Conservation (phyloP, 2,329 filamentous ascomycete genomes). For the Penicillium sclerotiorum region DNA sequence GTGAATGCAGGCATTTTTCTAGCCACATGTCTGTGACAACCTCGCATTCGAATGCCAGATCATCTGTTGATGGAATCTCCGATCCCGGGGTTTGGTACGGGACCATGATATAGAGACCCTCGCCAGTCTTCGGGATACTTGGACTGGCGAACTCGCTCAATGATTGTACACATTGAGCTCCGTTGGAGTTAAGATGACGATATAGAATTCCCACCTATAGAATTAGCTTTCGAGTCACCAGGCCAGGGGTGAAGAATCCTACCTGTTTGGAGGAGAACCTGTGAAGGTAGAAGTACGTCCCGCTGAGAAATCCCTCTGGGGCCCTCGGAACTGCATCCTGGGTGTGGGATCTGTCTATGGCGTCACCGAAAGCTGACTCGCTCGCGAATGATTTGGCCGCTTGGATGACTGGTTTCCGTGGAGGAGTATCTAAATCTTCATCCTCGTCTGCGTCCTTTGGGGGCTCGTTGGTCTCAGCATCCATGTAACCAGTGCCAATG, state of each 20-base stretch:
- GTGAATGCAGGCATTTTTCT: conserved; percentile 81
- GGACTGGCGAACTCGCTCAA: conserved; percentile 37
- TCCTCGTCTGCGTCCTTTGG: conserved; percentile 30
- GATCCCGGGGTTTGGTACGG: conserved; percentile 39
- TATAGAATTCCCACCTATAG: conserved; percentile 39
- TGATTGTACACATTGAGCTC: conserved; percentile 41
- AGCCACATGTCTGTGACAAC: conserved; percentile 89
- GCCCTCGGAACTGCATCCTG: conserved; percentile 25
- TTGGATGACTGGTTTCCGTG: conserved; percentile 30
- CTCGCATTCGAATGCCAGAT: conserved; percentile 47
- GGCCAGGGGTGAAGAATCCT: conserved; percentile 26
- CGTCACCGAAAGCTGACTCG: conserved; percentile 37
- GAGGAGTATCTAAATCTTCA: conserved; percentile 15
- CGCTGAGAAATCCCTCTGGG: conserved; percentile 54
- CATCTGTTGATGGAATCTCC: conserved; percentile 41
- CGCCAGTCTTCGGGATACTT: conserved; percentile 36
- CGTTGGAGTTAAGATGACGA: conserved; percentile 45
- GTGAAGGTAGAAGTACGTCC: conserved; percentile 61
- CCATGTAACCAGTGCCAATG: conserved; percentile 54
- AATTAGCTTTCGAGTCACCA: conserved; percentile 13
- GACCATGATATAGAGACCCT: conserved; percentile 43
- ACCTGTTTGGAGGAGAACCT: conserved; percentile 61
- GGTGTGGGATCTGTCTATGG: conserved; percentile 24
- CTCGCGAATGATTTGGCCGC: conserved; percentile 42
- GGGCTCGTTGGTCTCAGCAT: conserved; percentile 27